Evolutionary conservation across 805 yeast species (phyloP), one percentile per base, ranked within the genome.

Genomic region (Geotrichum ghanense): DNA sequence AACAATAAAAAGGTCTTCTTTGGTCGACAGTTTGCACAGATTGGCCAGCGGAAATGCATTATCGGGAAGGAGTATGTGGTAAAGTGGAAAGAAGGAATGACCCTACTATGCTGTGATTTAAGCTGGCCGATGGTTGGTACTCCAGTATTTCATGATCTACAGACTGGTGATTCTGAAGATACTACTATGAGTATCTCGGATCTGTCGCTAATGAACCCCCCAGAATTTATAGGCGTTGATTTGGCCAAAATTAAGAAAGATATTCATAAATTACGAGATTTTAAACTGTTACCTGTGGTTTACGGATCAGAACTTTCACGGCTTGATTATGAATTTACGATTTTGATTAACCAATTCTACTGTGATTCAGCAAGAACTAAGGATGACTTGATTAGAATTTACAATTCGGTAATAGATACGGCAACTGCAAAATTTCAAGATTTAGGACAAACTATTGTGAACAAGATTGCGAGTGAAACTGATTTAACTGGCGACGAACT

Each of bases 261-360:
- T 31, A 31, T 31, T 31, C 37, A 31, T 12, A 16, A 19, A 16
- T 6, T 12, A 31, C 12, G 37, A 31, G 37, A 31, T 12, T 31
- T 31, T 19, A 31, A 31, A n/a, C 37, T 31, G 37, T 12, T 31
- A n/a, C 37, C 37, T 6, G 37, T 31, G 4, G 37, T 31, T n/a
- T 31, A 31, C 37, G 37, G 37, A 10, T 19, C 12, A 12, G 37
- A 31, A 31, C 37, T 31, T 19, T 31, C 37, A 31, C 10, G 17
- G 4, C 17, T 31, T 5, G 37, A 31, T 31, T 31, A 31, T 31
- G 37, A 31, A 31, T 31, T 74, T 48, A 64, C 63, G 42, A 48
- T 49, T 0, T 55, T 71, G 0, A 71, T 75, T 51, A 65, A 62
- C 37, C 55, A 56, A 1, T 72, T 72, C 48, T 60, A 60, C 23